A percentile compares a stretch with the other conserved stretches of the same genome.
These are phyloP conservation scores for Fusarium marasasianum DNA, from an alignment of 2,329 filamentous ascomycete species.

Conservation along the genomic window DNA sequence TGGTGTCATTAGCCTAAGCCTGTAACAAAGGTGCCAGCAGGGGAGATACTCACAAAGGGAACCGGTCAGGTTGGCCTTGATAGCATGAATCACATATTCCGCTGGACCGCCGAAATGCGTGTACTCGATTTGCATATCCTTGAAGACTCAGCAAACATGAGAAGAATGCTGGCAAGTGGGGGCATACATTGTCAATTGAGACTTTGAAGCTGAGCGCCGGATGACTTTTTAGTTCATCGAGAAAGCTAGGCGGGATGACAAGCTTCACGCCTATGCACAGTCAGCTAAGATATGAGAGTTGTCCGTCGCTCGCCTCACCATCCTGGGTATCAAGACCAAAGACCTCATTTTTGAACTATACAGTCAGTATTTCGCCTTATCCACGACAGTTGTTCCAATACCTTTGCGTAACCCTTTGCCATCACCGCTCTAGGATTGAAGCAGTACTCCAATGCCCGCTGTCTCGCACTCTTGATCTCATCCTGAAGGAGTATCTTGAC, in stretches of 20 bases:
- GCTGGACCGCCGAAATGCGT: conserved; percentile 16
- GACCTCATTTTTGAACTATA: conserved; percentile 18
- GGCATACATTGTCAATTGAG: not conserved
- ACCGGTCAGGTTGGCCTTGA: conserved; percentile 5
- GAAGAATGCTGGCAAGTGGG: fast-evolving
- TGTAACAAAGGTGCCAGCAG: fast-evolving
- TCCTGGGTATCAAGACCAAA: conserved; percentile 17
- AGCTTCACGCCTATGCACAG: not conserved
- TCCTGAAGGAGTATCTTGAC: conserved; percentile 4
- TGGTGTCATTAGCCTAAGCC: not conserved
- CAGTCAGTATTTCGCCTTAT: fast-evolving
- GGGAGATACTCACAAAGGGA: not conserved
- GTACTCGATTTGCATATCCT: conserved; percentile 27
- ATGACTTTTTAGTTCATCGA: conserved; percentile 9
- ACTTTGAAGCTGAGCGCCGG: conserved; percentile 15
- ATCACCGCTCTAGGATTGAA: conserved; percentile 10
- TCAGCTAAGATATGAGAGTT: not conserved
- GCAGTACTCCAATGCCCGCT: conserved; percentile 12
- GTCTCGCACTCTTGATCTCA: conserved; percentile 7
- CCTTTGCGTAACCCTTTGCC: conserved; percentile 6
- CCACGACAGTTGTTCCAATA: fast-evolving
- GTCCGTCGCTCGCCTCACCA: not conserved
- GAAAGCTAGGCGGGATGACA: not conserved
- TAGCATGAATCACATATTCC: conserved; percentile 13
- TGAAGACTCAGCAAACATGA: fast-evolving